Evolutionary conservation across 129 eudicot genomes (phyloP), one percentile per base, ranked within the genome.

Genomic region (Solidago caesia): DNA sequence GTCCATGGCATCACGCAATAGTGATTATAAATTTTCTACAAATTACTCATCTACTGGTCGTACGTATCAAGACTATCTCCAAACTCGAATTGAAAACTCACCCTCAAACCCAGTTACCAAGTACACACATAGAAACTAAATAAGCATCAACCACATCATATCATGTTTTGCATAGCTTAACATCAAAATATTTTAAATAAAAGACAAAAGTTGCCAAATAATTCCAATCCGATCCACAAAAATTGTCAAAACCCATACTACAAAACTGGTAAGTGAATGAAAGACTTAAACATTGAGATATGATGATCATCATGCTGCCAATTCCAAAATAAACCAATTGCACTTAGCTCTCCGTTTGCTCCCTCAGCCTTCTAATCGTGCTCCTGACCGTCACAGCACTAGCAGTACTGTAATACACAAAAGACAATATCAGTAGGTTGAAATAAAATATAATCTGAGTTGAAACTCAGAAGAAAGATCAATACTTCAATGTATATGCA

Each of bases 341-440:
- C 52, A 16, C 15, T 44, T 77, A 92, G 84, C 86, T 84, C 89
- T 92, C 97, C 1, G 98, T 92, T 70, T 89, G 96, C 86, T 92
- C 98, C 92, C 98, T 87, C 81, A 92, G 75, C 85, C 96, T 88
- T 64, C 97, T 65, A 75, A 93, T 93, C 52, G 98, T 90, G 87
- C 97, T 93, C 84, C 96, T 81, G 10, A 89, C 98, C 2, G 98
- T 92, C 75, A 92, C 98, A 2, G 98, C 98, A 84, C 94, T 87
- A 8, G 98, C 98, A 78, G 98, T 92, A 72, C 96, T 92, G 79
- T 72, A 14, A 59, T 4, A 74, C 44, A 42, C 61, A 29, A 66
- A 21, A 69, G 27, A 45, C 63, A 73, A 10, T 7, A 21, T 21
- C 6, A 61, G 68, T 11, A 6, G 59, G 4, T 6, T 26, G 15